Percentiles rank a stretch among this genome's conserved stretches.
phyloP scores from a whole-genome alignment of 2,329 filamentous ascomycete genomes.

The Zymoseptoria crescenta region DNA sequence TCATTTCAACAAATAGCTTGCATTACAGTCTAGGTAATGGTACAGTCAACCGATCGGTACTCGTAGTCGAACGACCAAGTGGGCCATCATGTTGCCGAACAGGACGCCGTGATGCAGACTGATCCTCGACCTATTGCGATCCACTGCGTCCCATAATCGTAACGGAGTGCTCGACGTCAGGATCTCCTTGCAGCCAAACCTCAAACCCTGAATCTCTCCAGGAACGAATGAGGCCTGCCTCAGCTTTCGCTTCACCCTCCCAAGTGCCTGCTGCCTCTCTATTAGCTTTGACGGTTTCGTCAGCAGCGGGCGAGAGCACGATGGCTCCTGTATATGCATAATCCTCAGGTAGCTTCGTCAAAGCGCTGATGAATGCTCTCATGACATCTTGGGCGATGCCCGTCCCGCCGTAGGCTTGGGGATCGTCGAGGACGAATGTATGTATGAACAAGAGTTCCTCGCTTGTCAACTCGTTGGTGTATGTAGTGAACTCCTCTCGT shows the following conservation, averaged over 20 bases:
- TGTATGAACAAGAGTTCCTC: background rate
- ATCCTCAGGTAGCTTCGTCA: background rate
- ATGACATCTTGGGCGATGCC: conserved; percentile 1
- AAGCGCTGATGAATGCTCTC: background rate
- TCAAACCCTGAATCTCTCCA: background rate
- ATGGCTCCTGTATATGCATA: background rate
- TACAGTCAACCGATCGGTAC: background rate
- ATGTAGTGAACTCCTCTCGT: background rate
- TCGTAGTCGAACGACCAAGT: background rate
- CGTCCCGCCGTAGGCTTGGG: background rate
- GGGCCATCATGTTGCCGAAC: background rate
- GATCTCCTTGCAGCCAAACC: background rate
- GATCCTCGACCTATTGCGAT: background rate
- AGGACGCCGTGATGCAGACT: background rate
- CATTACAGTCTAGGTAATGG: background rate
- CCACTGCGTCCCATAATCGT: background rate
- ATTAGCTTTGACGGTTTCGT: background rate
- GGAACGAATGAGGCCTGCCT: background rate
- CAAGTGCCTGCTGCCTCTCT: background rate
- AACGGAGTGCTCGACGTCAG: background rate
- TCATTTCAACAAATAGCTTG: too few species aligned
- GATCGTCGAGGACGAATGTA: background rate
- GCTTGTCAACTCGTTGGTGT: background rate
- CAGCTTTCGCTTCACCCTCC: background rate
- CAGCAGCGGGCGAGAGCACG: background rate